A percentile compares a stretch with the other conserved stretches of the same genome.
Conservation (phyloP, 345 rosid species). For the Excoecaria cochinchinensis region DNA sequence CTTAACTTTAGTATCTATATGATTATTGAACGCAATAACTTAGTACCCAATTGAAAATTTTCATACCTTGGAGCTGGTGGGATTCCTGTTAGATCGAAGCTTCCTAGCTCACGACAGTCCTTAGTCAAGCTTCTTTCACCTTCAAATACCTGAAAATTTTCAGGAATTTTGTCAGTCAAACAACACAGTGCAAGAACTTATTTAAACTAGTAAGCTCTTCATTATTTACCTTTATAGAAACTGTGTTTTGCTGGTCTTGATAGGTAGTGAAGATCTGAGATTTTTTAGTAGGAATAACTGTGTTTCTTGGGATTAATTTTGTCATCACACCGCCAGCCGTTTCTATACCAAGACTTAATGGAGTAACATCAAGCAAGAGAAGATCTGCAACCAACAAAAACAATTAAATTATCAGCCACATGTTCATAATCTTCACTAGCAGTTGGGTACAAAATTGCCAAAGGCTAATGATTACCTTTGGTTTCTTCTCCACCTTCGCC, state of each 20-base stretch:
- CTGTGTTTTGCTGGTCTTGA: slow-evolving; percentile 51
- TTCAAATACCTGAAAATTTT: slow-evolving; percentile 39
- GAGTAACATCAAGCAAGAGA: slow-evolving; percentile 55
- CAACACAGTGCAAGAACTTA: too few relatives aligned
- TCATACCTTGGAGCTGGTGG: slow-evolving; percentile 58
- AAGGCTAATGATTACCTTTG: slow-evolving; percentile 23
- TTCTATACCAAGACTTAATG: slow-evolving; percentile 54
- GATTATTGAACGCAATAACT: background rate
- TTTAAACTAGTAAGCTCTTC: background rate
- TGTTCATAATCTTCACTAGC: too few relatives aligned
- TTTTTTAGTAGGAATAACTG: slow-evolving; percentile 47
- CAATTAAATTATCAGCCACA: too few relatives aligned
- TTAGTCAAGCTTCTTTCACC: slow-evolving; percentile 56
- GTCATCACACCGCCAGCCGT: slow-evolving; percentile 62
- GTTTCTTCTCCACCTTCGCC: slow-evolving; percentile 44
- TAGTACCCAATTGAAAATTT: background rate
- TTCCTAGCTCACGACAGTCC: slow-evolving; percentile 52
- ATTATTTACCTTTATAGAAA: slow-evolving; percentile 40
- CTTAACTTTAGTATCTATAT: background rate
- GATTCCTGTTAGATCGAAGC: slow-evolving; percentile 50
- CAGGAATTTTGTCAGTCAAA: background rate
- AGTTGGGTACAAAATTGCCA: too few relatives aligned
- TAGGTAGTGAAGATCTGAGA: slow-evolving; percentile 49
- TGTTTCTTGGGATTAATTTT: slow-evolving; percentile 55
- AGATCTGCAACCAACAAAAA: slow-evolving; percentile 29